phyloP scores from a whole-genome alignment of 345 rosid species.

The Kandelia obovata region DNA sequence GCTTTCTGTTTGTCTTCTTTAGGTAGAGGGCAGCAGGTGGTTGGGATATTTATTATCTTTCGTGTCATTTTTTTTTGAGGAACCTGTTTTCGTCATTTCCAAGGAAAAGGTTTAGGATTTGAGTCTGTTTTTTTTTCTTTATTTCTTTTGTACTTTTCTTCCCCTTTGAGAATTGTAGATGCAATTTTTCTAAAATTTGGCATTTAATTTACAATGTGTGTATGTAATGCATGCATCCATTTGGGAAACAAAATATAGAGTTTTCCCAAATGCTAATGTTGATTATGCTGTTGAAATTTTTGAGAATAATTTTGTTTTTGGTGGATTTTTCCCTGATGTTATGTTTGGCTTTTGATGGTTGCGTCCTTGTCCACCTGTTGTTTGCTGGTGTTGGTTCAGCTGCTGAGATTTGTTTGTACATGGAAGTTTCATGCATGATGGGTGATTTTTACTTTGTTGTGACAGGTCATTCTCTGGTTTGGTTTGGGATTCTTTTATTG shows the following conservation, averaged over 20 bases:
- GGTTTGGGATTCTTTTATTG: not conserved
- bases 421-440: slow-evolving; percentile 21
- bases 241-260: not conserved
- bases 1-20: slow-evolving; percentile 1
- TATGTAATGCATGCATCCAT: not conserved
- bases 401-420: slow-evolving; percentile 16
- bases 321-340: not conserved
- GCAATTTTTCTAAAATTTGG: not conserved
- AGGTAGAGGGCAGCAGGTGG: slow-evolving; percentile 4
- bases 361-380: slow-evolving; percentile 36
- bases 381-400: slow-evolving; percentile 7
- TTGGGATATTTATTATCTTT: slow-evolving; percentile 11
- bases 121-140: too few relatives aligned
- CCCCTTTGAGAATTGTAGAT: too few relatives aligned
- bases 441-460: slow-evolving; percentile 4
- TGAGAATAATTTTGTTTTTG: not conserved
- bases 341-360: slow-evolving; percentile 12
- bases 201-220: not conserved
- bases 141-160: not conserved
- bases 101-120: not conserved
- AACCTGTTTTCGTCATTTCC: not conserved
- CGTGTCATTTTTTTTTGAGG: not conserved
- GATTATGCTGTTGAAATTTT: not conserved
- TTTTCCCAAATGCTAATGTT: not conserved
- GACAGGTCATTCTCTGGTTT: slow-evolving; percentile 3